Evolutionary conservation across 805 yeast genomes (phyloP).

Genomic region (Yamadazyma ubonensis): DNA sequence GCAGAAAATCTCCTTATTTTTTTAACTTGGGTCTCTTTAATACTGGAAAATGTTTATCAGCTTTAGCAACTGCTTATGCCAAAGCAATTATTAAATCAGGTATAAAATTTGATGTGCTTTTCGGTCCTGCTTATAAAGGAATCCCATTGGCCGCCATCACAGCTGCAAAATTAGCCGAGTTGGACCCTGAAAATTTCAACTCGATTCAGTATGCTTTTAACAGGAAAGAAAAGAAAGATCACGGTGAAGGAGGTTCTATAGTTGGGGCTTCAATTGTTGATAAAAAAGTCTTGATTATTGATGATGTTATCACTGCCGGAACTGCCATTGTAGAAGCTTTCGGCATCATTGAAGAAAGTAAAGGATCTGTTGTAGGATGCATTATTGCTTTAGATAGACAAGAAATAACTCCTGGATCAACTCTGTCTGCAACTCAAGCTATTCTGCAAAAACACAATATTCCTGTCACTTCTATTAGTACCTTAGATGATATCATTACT

Average conservation of each 20-base stretch:
- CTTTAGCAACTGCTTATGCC: constrained; percentile 86
- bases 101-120: constrained; percentile 81
- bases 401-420: constrained; percentile 73
- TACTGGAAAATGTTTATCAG: constrained; percentile 75
- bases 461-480: constrained; percentile 82
- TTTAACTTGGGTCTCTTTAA: constrained; percentile 90
- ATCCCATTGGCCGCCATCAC: constrained; percentile 93
- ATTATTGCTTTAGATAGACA: constrained; percentile 94
- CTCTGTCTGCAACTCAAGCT: constrained; percentile 75
- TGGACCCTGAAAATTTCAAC: constrained; percentile 76
- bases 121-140: constrained; percentile 98
- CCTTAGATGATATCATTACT: constrained; percentile 68
- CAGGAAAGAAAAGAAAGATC: constrained; percentile 95
- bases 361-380: constrained; percentile 77
- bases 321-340: constrained; percentile 96
- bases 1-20: constrained; percentile 93
- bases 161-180: constrained; percentile 86
- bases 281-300: constrained; percentile 80
- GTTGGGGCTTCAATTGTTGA: constrained; percentile 79
- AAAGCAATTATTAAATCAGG: constrained; percentile 79
- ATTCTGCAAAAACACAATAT: constrained; percentile 70
- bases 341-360: constrained; percentile 64
- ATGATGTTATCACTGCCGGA: constrained; percentile 98
- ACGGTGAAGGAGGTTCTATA: constrained; percentile 95
- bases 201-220: constrained; percentile 87